Conservation (phyloP, 805 yeast species). For the Saturnispora kantuleensis region DNA sequence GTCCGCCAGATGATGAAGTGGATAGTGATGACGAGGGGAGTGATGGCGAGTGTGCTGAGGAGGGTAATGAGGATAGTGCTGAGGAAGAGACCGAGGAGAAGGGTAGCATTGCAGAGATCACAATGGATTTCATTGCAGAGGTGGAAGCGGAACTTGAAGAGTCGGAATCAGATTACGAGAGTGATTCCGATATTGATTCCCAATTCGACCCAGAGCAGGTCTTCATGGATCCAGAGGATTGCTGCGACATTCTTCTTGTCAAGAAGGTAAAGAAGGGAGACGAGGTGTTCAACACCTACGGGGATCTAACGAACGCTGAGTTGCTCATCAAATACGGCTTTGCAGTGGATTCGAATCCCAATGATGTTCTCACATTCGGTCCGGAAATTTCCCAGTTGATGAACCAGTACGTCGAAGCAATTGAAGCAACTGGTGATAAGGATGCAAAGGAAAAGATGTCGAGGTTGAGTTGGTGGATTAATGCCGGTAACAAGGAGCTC, state of each 20-base stretch:
- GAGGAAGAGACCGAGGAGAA: conserved; percentile 8
- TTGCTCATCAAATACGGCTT: conserved; percentile 76
- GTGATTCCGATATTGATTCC: conserved; percentile 16
- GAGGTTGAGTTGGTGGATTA: conserved; percentile 18
- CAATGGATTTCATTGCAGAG: conserved; percentile 24
- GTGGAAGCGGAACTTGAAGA: conserved; percentile 24
- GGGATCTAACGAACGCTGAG: conserved; percentile 56
- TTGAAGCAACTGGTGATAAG: conserved; percentile 13
- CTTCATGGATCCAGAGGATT: conserved; percentile 35
- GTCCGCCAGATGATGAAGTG: conserved; percentile 23
- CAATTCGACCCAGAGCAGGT: conserved; percentile 19
- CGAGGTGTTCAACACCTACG: conserved; percentile 80
- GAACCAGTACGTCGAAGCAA: conserved; percentile 12
- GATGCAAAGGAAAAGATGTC: conserved; percentile 4
- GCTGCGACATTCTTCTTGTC: conserved; percentile 61
- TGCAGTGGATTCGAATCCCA: conserved; percentile 40
- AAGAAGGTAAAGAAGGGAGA: conserved; percentile 33
- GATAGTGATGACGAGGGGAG: conserved; percentile 22
- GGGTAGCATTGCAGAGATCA: conserved; percentile 15
- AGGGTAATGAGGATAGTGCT: conserved; percentile 16
- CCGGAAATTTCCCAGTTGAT: conserved; percentile 28
- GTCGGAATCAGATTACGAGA: conserved; percentile 14
- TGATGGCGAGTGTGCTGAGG: conserved; percentile 18
- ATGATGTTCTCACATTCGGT: conserved; percentile 52
- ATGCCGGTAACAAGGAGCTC: conserved; percentile 15